Percentiles rank a stretch among this genome's conserved stretches.
Conservation (phyloP, 306 rosid genomes). For the Pterocarpus macrocarpus region DNA sequence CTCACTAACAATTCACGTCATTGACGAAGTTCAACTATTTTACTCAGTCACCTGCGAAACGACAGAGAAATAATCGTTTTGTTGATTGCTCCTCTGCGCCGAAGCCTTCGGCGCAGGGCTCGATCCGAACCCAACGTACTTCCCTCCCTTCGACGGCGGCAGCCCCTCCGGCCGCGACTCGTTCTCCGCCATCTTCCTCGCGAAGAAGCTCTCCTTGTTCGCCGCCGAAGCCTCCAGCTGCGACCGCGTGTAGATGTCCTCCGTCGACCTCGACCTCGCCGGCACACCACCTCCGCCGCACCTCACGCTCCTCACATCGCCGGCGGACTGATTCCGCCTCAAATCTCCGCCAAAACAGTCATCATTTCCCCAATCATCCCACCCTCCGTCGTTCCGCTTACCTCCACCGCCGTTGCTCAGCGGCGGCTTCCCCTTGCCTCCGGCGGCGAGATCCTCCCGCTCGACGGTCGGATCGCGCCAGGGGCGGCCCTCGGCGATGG, state of each 20-base stretch:
- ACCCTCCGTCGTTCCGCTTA: slow-evolving; percentile 50
- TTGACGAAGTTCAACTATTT: neutral
- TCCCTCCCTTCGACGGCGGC: slow-evolving; percentile 91
- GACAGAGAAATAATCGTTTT: slow-evolving; percentile 77
- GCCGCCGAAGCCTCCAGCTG: slow-evolving; percentile 90
- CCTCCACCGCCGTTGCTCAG: slow-evolving; percentile 34
- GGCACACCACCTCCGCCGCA: slow-evolving; percentile 51
- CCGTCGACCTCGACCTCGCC: slow-evolving; percentile 70
- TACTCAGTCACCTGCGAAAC: slow-evolving; percentile 80
- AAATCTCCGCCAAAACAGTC: slow-evolving; percentile 59
- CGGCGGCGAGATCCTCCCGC: slow-evolving; percentile 62
- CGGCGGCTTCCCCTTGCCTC: slow-evolving; percentile 69
- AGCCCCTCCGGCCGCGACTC: slow-evolving; percentile 81
- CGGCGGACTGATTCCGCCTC: slow-evolving; percentile 75
- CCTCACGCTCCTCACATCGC: slow-evolving; percentile 63
- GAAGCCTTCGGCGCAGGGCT: slow-evolving; percentile 49
- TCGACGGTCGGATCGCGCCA: slow-evolving; percentile 87
- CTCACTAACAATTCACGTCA: neutral
- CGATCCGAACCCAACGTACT: slow-evolving; percentile 95
- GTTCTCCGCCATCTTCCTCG: slow-evolving; percentile 73
- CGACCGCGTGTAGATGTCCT: slow-evolving; percentile 73
- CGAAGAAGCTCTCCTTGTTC: slow-evolving; percentile 78
- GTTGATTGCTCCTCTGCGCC: slow-evolving; percentile 55
- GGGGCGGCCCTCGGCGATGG: slow-evolving; percentile 81
- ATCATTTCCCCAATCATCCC: slow-evolving; percentile 86